Evolutionary conservation across 371 early-diverging fungal genomes (phyloP).

Genomic region (Mucor saturninus): DNA sequence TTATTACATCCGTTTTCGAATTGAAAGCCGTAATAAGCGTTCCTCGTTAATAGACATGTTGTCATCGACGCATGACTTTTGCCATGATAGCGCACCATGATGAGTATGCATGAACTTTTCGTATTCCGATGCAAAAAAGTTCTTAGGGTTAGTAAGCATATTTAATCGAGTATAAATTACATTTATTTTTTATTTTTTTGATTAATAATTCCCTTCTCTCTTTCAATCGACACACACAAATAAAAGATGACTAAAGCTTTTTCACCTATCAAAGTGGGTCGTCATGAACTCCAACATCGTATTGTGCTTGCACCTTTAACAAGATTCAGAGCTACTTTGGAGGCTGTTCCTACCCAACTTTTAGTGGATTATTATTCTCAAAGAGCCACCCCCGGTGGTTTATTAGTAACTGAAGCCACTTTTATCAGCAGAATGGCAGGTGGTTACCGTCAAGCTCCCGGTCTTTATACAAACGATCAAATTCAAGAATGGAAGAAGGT

Average conservation of each 20-base stretch:
- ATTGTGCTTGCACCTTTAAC: constrained; percentile 62
- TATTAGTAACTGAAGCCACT: constrained; percentile 65
- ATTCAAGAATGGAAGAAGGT: constrained; percentile 61
- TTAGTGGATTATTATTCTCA: constrained; percentile 63
- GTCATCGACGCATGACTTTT: no score
- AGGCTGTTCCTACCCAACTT: constrained; percentile 48
- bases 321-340: constrained; percentile 40
- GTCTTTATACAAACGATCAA: constrained; percentile 48
- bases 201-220: no score
- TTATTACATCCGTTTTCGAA: neutral
- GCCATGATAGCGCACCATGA: no score
- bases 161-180: no score
- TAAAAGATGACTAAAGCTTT: constrained; percentile 16
- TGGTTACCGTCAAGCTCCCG: constrained; percentile 42
- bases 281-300: constrained; percentile 47
- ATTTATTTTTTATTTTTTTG: no score
- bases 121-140: neutral
- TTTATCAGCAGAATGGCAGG: constrained; percentile 46
- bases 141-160: no score
- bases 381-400: constrained; percentile 59
- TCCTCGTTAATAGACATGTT: no score
- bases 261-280: constrained; percentile 39
- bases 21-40: no score
- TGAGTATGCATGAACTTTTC: neutral
- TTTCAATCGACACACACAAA: no score